Evolutionary conservation across 192 early-diverging fungal species (phyloP).

Genomic region (Rhizophagus prolifer): DNA sequence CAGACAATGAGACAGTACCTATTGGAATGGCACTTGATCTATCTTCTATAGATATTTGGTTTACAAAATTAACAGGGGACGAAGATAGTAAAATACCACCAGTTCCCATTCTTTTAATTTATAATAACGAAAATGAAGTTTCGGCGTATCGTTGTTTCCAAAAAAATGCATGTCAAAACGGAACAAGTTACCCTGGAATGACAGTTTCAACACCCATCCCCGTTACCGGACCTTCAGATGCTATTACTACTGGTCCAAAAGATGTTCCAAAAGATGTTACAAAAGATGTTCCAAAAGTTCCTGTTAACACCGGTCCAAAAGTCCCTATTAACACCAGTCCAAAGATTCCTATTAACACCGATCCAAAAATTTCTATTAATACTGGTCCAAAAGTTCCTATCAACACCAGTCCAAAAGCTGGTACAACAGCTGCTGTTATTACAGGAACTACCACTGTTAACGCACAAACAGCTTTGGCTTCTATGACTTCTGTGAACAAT

Average conservation of each 20-base stretch:
- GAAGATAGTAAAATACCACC: conserved; percentile 48
- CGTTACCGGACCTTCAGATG: background rate
- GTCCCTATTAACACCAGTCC: too few relatives aligned
- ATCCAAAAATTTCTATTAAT: too few relatives aligned
- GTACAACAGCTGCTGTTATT: too few relatives aligned
- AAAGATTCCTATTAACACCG: too few relatives aligned
- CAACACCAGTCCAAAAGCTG: background rate
- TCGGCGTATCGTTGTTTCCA: conserved; percentile 59
- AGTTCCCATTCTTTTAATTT: conserved; percentile 69
- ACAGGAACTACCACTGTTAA: too few relatives aligned
- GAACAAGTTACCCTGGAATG: background rate
- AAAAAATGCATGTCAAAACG: background rate
- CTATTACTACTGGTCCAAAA: too few relatives aligned
- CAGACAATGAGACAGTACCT: conserved; percentile 58
- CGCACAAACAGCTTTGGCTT: too few relatives aligned
- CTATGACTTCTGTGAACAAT: background rate
- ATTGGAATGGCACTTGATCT: conserved; percentile 78
- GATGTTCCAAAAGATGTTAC: too few relatives aligned
- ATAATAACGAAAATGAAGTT: conserved; percentile 65
- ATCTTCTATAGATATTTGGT: conserved; percentile 47
- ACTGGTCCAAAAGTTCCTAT: too few relatives aligned
- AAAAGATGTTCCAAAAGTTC: too few relatives aligned
- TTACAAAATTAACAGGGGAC: conserved; percentile 47
- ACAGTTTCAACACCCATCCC: background rate
- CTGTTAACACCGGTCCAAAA: too few relatives aligned